Base-by-base conservation (phyloP, 139 green algal species). In the Choricystis sp. region DNA sequence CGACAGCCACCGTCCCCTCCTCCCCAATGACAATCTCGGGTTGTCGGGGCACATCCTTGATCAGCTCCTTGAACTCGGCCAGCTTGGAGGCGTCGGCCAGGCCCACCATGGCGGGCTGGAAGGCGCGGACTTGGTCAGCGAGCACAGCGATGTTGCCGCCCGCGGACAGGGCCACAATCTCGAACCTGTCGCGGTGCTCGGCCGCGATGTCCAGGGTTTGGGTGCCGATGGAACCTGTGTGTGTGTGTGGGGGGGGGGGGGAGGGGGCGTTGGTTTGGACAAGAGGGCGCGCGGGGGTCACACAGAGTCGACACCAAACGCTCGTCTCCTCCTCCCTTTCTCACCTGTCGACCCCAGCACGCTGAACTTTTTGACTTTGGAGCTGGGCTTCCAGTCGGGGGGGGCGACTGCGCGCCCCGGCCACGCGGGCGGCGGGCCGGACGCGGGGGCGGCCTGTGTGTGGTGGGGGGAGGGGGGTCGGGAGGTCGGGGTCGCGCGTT, bases 151-250 rank as follows among this genome's bases (percentile, higher is more conserved):
- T 68, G 73, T 99, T 99, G 55, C 77, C 76, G 21, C 92, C 92
- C 4, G 94, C 94, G 19, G 85, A 78, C 57, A 99, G 67, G 16
- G 94, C 94, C n/a, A 92, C 83, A 14, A 98, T 66, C 64, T 83
- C 70, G 64, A 96, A 96, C 64, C 87, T 83, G 40, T 98, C 90
- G 19, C 85, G 85, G 78, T 94, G 76, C 80, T 99, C 94, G 1
- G 73, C 82, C 24, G 91, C 85, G 64, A 99, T 99, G 77, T 99
- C 93, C 65, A 99, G 76, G 1, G 94, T 98, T 74, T 99, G 93
- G 31, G 94, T 99, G 66, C 94, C 94, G 63, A 99, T 99, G 49
- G 86, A 96, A 56, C 94, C 94, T n/a, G 86, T 85, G 59, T n/a
- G n/a, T n/a, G n/a, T n/a, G n/a, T n/a, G n/a, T n/a, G n/a, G n/a